Evolutionary conservation across 2,329 filamentous ascomycete species (phyloP), one percentile per base, ranked within the genome.

Genomic region (Hortaea werneckii): DNA sequence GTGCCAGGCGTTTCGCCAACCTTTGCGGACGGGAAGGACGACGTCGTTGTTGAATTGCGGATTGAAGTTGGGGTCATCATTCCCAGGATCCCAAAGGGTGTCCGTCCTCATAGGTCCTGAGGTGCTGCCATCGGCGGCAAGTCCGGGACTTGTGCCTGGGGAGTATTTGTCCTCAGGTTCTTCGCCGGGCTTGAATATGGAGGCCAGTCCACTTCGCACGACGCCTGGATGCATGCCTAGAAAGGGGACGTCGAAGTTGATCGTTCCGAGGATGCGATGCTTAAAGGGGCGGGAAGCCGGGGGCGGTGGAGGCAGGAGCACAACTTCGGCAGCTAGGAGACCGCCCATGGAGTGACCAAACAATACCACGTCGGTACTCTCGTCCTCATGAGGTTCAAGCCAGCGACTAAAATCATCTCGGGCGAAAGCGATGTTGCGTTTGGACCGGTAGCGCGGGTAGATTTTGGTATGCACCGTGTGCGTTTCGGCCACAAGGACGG

Each of bases 291-390:
- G 46, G n/a, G 46, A 44, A 10, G 54, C 48, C 10, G 60, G 41
- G 51, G 59, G 26, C 2, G 66, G 57, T 9, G 43, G 9, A 7
- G 53, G 65, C 62, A 84, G 75, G 39, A 94, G 69, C 2, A 79
- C 80, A 27, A 94, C 77, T 56, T 95, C 89, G 1, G 85, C 86
- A 27, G 84, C 79, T 27, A 95, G 65, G 26, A 95, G 72, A 1
- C 89, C 89, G 11, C 89, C 89, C 80, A 95, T 90, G 37, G 86
- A 94, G 64, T 95, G 89, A 1, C 89, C 88, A 2, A 94, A 71
- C 3, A 95, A 72, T 13, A 95, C 73, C 2, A 94, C 74, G 68
- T 95, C 89, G 1, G 87, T 88, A 13, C 72, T 76, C 4, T 74
- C 68, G 28, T 78, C 78, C 63, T 90, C 83, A 56, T 94, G 86